Evolutionary conservation across 2,329 filamentous ascomycete genomes (phyloP).

Genomic region (Nemania serpens): DNA sequence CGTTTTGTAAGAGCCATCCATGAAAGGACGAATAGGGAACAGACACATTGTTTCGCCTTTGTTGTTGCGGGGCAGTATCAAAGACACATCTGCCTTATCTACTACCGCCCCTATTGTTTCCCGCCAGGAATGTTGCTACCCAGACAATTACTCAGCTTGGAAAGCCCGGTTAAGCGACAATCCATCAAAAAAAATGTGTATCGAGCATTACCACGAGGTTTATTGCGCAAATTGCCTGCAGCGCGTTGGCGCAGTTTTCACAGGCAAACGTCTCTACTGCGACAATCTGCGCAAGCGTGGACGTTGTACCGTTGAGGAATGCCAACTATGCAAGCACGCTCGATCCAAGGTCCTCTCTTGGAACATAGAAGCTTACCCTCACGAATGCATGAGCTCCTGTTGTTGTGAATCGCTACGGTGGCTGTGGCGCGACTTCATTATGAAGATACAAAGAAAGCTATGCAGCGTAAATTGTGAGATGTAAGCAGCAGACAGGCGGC

Average conservation of each 20-base stretch:
- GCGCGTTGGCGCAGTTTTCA: constrained; percentile 1
- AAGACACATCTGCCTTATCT: too few relatives aligned
- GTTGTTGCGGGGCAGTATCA: too few relatives aligned
- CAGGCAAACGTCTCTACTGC: constrained; percentile 9
- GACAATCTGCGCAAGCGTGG: neutral
- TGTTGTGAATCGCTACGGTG: neutral
- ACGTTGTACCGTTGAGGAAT: constrained; percentile 10
- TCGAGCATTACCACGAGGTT: constrained; percentile 23
- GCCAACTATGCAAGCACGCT: constrained; percentile 4
- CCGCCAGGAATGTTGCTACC: too few relatives aligned
- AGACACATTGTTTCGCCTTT: too few relatives aligned
- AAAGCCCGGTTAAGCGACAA: too few relatives aligned
- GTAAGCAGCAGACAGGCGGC: neutral
- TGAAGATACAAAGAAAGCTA: neutral
- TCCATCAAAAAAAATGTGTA: constrained; percentile 3
- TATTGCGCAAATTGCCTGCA: constrained; percentile 12
- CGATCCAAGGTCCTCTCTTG: neutral
- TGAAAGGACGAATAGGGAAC: too few relatives aligned
- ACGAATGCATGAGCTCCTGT: neutral
- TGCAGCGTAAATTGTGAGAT: neutral
- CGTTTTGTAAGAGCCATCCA: neutral
- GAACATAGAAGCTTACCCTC: neutral
- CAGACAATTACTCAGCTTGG: too few relatives aligned
- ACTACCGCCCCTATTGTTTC: too few relatives aligned
- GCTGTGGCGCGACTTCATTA: neutral